Conservation (phyloP, 2,329 filamentous ascomycete genomes). For the Thelonectria rubi region DNA sequence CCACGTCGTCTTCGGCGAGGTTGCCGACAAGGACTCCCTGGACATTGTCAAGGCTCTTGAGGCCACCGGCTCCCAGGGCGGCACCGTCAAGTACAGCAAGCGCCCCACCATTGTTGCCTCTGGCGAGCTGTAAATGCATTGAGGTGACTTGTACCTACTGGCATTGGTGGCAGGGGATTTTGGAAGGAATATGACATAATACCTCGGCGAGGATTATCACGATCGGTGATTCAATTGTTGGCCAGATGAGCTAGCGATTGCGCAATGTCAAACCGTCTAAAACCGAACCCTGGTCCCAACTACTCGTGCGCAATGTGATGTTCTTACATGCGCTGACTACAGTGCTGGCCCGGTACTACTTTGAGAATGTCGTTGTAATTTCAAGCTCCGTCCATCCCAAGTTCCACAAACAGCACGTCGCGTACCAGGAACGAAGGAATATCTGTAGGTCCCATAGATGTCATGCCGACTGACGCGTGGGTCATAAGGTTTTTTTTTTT, state of each 20-base stretch:
- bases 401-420: neutral
- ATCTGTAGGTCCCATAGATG: neutral
- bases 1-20: slow-evolving; percentile 87
- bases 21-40: slow-evolving; percentile 61
- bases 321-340: neutral
- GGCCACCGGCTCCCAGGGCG: slow-evolving; percentile 65
- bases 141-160: slow-evolving; percentile 13
- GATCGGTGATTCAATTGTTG: slow-evolving; percentile 31
- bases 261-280: slow-evolving; percentile 36
- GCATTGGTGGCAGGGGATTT: slow-evolving; percentile 25
- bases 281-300: slow-evolving; percentile 1
- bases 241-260: slow-evolving; percentile 28
- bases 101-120: slow-evolving; percentile 66
- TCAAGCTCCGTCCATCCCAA: neutral
- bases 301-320: neutral
- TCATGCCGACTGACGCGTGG: slow-evolving; percentile 20
- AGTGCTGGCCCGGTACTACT: too few relatives aligned
- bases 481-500: slow-evolving; percentile 30
- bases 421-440: neutral
- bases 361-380: too few relatives aligned
- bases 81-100: slow-evolving; percentile 64
- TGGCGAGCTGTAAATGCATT: slow-evolving; percentile 57
- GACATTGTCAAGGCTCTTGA: slow-evolving; percentile 68
- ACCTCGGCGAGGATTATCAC: slow-evolving; percentile 31
- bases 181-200: slow-evolving; percentile 31